Conservation (phyloP, 2,329 filamentous ascomycete genomes). For the Diaporthe batatas region DNA sequence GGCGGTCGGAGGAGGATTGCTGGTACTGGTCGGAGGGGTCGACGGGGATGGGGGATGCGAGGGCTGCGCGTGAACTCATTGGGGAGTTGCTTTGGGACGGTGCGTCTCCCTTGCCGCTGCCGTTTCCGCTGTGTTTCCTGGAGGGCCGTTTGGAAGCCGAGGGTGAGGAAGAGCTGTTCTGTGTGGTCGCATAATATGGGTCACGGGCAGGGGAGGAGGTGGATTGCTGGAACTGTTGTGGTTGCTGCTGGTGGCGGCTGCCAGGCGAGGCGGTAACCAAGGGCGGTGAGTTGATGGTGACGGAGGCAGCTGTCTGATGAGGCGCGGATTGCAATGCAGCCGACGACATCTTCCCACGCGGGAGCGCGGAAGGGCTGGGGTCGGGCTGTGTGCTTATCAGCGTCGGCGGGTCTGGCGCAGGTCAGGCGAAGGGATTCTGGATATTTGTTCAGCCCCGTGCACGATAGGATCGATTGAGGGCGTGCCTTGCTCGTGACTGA, state of each 20-base stretch:
- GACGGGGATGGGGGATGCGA: conserved; percentile 58
- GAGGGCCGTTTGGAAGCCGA: conserved; percentile 68
- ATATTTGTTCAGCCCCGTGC: conserved; percentile 16
- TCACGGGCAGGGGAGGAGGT: conserved; percentile 65
- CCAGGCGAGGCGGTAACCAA: conserved; percentile 60
- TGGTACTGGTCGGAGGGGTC: conserved; percentile 57
- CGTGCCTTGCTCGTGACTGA: conserved; percentile 26
- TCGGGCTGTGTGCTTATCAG: conserved; percentile 23
- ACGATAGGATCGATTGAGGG: conserved; percentile 27
- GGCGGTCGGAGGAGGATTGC: conserved; percentile 62
- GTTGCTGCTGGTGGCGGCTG: conserved; percentile 60
- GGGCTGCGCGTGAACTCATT: conserved; percentile 63
- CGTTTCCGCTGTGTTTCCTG: conserved; percentile 41
- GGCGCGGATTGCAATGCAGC: conserved; percentile 72
- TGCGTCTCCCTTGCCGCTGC: conserved; percentile 40
- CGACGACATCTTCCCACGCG: conserved; percentile 68
- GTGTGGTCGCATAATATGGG: conserved; percentile 67
- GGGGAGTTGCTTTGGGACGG: conserved; percentile 54
- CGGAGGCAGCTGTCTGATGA: conserved; percentile 62
- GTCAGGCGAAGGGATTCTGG: conserved; percentile 31
- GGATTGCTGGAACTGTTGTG: conserved; percentile 34
- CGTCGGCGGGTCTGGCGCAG: conserved; percentile 31
- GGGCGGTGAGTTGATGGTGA: conserved; percentile 61
- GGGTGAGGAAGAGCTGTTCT: conserved; percentile 61
- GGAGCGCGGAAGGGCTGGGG: conserved; percentile 44